phyloP scores from a whole-genome alignment of 768 basidiomycete species.

The Tulasnella calospora region DNA sequence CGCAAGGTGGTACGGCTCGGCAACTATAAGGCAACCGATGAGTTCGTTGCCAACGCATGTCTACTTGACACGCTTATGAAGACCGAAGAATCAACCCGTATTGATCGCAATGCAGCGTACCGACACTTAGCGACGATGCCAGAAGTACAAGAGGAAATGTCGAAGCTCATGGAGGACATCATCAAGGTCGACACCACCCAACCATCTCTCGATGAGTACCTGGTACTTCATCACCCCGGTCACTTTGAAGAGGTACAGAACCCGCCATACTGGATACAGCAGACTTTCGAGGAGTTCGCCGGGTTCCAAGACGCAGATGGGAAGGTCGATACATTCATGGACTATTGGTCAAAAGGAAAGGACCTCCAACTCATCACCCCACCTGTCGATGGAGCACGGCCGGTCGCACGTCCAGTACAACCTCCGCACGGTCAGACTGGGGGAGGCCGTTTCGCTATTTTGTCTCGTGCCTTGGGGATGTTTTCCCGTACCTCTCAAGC shows the following conservation, averaged over 20 bases:
- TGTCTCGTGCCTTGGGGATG: neutral
- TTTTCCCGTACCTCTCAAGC: too few relatives aligned
- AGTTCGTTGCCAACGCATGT: conserved; percentile 19
- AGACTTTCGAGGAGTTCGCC: conserved; percentile 28
- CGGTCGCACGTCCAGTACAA: neutral
- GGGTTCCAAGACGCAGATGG: conserved; percentile 24
- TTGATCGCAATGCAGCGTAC: conserved; percentile 36
- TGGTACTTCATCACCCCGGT: conserved; percentile 48
- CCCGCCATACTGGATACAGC: conserved; percentile 50
- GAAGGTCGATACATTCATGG: neutral
- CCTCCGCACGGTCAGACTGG: neutral
- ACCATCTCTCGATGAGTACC: conserved; percentile 42
- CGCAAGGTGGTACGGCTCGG: conserved; percentile 63
- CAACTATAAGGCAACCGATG: conserved; percentile 35
- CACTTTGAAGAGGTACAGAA: conserved; percentile 42
- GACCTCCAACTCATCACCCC: conserved; percentile 16
- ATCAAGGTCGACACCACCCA: conserved; percentile 38
- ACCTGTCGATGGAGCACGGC: neutral
- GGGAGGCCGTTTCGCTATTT: neutral
- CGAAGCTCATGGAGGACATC: conserved; percentile 44
- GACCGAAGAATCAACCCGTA: neutral
- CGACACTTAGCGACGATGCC: conserved; percentile 42
- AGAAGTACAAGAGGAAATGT: conserved; percentile 47
- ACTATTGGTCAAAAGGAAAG: conserved; percentile 12
- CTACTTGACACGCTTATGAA: neutral